Evolutionary conservation across 73 alveolate genomes (phyloP), one percentile per base, ranked within the genome.

Genomic region (Paramecium biaurelia): DNA sequence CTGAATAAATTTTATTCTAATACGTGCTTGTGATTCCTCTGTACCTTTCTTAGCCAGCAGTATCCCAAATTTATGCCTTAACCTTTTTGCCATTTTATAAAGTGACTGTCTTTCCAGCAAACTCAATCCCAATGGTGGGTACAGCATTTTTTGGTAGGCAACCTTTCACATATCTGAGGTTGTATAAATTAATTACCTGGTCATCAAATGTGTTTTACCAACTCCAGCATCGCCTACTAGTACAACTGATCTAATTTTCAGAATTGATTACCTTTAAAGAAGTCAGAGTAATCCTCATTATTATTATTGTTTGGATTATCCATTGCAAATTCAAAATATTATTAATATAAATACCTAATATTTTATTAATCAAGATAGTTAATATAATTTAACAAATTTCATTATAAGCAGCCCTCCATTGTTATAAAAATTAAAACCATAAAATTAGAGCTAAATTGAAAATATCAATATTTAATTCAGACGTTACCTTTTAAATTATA

Each of bases 101-200:
- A 85, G 96, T 93, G 9, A 98, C 96, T 92, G 95, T 95, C 92
- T 96, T 97, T 21, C 99, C 96, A 57, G 99, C 99, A 92, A 98
- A 98, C 93, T 98, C 99, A n/a, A 98, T 97, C 24, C 99, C 99
- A 45, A 98, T 98, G 35, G 99, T 98, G 15, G 99, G 98, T 8
- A 94, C 96, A 34, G 98, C 95, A 82, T 96, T 96, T 38, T 95
- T 95, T 20, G 99, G 99, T 41, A 97, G 85, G 28, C 92, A 85
- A 1, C 99, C 99, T 93, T 98, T 98, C 42, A 96, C 97, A 88
- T 98, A 98, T 47, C 70, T 43, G 23, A 9, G 3, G 11, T 30
- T 21, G 89, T 97, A 94, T 76, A 35, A 23, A 42, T 49, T 53
- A 35, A 85, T 26, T 85, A 94, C 96, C 95, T 85, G 76, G 92